Base-by-base conservation (phyloP, 306 rosid species). In the Neltuma alba region DNA sequence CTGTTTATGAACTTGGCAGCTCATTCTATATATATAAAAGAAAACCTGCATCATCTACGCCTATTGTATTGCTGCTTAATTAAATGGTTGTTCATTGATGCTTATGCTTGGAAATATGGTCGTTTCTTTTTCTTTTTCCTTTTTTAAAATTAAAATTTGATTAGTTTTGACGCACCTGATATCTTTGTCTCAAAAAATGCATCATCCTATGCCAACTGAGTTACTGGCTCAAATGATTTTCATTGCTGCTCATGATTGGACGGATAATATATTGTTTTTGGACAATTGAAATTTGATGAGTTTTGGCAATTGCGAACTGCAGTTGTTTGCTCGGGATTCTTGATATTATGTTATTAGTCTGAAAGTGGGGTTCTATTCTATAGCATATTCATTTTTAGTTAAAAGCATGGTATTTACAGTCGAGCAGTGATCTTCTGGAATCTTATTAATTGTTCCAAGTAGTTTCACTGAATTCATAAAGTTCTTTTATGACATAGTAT, bases 321-420 rank as follows among this genome's bases (percentile, higher is more conserved):
- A 7, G 58, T 44, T 70, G n/a, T 70, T n/a, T 27, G 57, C 6
- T 70, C 38, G 38, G 23, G 37, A 15, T 70, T 45, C 36, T 42
- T 27, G 37, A 70, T 66, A 27, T 70, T 20, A 28, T 70, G 21
- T 70, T 70, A 14, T 42, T 44, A 16, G 58, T 70, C 58, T 70
- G 75, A 28, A 70, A 42, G 37, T 15, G 57, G 74, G 47, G 11
- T 31, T 44, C 25, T 44, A 7, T 15, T 27, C 10, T 41, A 23
- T 44, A 27, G 58, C 38, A 25, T 44, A 11, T 38, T 27, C 14
- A 12, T 12, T 21, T 36, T 40, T 21, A 23, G 34, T 21, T n/a
- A 9, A n/a, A 7, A 20, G 15, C 11, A 10, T 66, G 72, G 7
- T 66, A 66, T 21, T 41, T 67, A 38, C n/a, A 6, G 72, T 67